Evolutionary conservation across 345 rosid genomes (phyloP), one percentile per base, ranked within the genome.

Genomic region (Aquilaria yunnanensis): DNA sequence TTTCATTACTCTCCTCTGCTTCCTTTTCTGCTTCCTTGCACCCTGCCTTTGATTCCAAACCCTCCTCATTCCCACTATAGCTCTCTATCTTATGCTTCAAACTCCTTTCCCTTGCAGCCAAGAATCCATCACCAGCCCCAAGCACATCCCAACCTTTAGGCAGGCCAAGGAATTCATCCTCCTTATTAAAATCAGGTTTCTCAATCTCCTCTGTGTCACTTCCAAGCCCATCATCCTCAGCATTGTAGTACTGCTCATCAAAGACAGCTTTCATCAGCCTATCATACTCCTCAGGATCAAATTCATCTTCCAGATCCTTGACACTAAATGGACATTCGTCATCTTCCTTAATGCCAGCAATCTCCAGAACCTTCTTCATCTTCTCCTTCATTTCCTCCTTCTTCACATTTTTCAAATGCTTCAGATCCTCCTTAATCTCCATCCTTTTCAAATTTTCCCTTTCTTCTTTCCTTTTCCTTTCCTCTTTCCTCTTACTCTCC

Each of bases 351-450:
- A 88, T 74, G 49, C 98, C 96, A 1, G 97, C 89, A 71, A 79
- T 78, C 64, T 80, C 71, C 80, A 81, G 74, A 3, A 93, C 81
- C 62, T 80, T 93, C 71, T 72, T 73, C 74, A 93, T 81, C 69
- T 68, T 90, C 75, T 87, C 93, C 59, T 81, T 74, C 45, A 92
- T 89, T 72, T 92, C 98, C 66, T 81, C 78, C 84, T 83, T 90
- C 86, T 84, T 93, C 70, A 93, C 65, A 74, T 90, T 93, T 87
- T 93, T 93, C 75, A 93, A 66, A 68, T 78, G 89, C 81, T 86
- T 93, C 71, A 90, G 32, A 72, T 93, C 97, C 69, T 87, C 98
- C 70, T 80, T 63, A 76, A 88, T 81, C 82, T 86, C 92, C 67
- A 74, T 61, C 77, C 85, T 94, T 2, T 79, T 92, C 32, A 64